Base-by-base conservation (phyloP, 305 asterid genomes). In the Stenogyne calaminthoides region DNA sequence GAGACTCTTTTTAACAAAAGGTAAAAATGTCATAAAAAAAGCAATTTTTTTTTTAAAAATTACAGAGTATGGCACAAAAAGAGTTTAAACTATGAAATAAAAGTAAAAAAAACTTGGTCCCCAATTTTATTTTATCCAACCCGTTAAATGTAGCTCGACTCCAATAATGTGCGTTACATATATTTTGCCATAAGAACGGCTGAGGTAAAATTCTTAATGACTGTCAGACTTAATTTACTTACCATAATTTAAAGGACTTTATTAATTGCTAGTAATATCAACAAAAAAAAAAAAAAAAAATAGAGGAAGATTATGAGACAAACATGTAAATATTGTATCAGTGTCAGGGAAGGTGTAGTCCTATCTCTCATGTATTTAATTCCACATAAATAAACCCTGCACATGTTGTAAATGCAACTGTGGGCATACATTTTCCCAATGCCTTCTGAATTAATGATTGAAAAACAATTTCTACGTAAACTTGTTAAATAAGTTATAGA, bases 391-490 rank as follows among this genome's bases (percentile, higher is more conserved):
- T 83, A 72, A 82, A 80, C 63, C 59, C 73, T 55, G 71, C 57
- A 44, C 34, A 60, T 70, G 56, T 71, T 65, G 36, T 75, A 65
- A 75, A 70, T 79, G 77, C 77, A 80, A 76, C 84, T 64, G 75
- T 59, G 3, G 69, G 37, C 71, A 65, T 34, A 51, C 65, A 69
- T 37, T 77, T 74, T 44, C 40, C 64, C 69, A 56, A 76, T 29
- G 20, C 72, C 57, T 73, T 54, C 71, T 29, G 42, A 80, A 52
- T 80, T 78, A 77, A 84, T 79, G 76, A 78, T 72, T 76, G 84
- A 83, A 58, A 71, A 49, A 39, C 71, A 62, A 67, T 54, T 29
- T 76, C 70, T 75, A 84, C 69, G 78, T 63, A 60, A 64, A 73
- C 68, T 71, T 67, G 51, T 76, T 19, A 70, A 67, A 59, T 69